Evolutionary conservation across 2,329 filamentous ascomycete genomes (phyloP), one percentile per base, ranked within the genome.

Genomic region (Sporothrix protearum): DNA sequence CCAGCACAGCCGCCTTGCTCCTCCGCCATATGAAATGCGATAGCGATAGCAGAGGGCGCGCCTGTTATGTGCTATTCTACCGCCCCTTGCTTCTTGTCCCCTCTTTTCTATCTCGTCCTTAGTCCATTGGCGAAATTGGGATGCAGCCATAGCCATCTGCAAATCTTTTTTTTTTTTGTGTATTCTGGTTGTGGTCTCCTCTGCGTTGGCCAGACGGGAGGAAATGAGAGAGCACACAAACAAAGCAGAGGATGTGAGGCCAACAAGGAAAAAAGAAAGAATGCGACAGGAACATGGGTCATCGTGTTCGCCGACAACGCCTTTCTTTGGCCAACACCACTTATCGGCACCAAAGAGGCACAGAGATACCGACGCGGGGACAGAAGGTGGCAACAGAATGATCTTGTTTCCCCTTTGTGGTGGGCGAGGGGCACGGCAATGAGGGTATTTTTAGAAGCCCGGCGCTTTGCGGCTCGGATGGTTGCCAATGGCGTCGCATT

Each of bases 381-480:
- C 7, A 36, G 19, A 61, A 61, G 33, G 33, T 22, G 33, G 33
- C 55, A 19, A 61, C 55, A 61, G 30, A 39, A 39, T 33, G 19
- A 22, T n/a, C 6, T 22, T 10, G 19, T 16, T 59, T 42, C 39
- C 36, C 22, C 59, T 28, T 49, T 8, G 45, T 42, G 16, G 45
- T 33, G 33, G 16, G 63, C 25, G 2, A 16, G 9, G 42, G 25
- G 22, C 14, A 33, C 25, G 16, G 16, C 25, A 16, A 10, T 12
- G 63, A 49, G 39, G 22, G 45, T 66, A 66, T 66, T 66, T 66
- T 49, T 66, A 66, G 63, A 49, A 49, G 22, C 8, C 28, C 9
- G 14, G 14, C 22, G 16, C 61, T 66, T 7, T 66, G 42, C 61
- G 25, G 42, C 42, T 49, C 42, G 63, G n/a, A 33, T 66, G 45